Evolutionary conservation across 805 yeast genomes (phyloP).

Genomic region (Sugiyamaella qingdaonensis): DNA sequence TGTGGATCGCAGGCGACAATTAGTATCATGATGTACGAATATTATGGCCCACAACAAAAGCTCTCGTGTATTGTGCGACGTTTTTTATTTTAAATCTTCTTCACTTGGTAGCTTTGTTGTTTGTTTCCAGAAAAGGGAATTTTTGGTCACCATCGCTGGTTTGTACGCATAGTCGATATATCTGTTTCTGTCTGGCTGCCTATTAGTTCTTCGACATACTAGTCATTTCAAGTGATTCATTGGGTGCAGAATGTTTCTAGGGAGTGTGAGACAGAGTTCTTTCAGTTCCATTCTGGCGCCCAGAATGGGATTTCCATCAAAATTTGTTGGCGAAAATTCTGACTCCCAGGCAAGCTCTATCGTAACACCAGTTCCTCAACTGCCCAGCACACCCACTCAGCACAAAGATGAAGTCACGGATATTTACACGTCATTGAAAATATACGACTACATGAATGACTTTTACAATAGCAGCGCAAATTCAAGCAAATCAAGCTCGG

Average conservation of each 20-base stretch:
- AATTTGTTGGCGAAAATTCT: neutral
- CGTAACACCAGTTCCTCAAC: neutral
- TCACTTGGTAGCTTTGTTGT: too few species aligned
- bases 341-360: neutral
- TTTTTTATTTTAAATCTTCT: too few species aligned
- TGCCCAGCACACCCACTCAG: too few species aligned
- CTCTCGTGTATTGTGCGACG: too few species aligned
- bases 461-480: neutral
- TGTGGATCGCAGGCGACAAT: constrained; percentile 55
- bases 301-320: neutral
- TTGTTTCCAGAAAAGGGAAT: too few species aligned
- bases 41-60: neutral
- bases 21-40: constrained; percentile 1
- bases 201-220: neutral
- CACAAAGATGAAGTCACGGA: neutral
- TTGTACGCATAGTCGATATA: too few species aligned
- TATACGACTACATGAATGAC: constrained; percentile 8
- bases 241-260: too few species aligned
- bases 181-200: neutral
- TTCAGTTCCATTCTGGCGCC: neutral
- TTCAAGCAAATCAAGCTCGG: neutral
- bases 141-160: too few species aligned
- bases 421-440: constrained; percentile 8
- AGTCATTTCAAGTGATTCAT: too few species aligned
- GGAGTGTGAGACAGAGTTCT: neutral